A percentile compares a stretch with the other conserved stretches of the same genome.
Conservation (phyloP, 352 stramenopile species). For the Blastocystis sp. region DNA sequence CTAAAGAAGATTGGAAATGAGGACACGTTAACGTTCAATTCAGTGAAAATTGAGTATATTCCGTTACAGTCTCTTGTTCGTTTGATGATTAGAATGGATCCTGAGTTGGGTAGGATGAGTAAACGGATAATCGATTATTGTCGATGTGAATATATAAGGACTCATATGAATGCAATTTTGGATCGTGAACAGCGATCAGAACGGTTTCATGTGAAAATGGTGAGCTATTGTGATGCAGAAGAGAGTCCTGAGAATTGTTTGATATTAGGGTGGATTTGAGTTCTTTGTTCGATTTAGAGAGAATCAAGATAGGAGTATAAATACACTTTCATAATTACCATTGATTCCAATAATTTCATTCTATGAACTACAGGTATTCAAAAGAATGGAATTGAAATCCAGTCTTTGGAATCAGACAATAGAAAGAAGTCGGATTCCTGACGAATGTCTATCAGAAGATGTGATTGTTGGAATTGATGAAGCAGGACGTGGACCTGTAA, state of each 20-base stretch:
- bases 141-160: background rate
- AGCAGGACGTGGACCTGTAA: slow-evolving; percentile 53
- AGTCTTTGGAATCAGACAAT: slow-evolving; percentile 19
- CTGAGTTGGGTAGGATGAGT: slow-evolving; percentile 16
- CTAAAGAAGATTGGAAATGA: background rate
- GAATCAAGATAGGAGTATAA: too few species aligned
- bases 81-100: slow-evolving; percentile 12
- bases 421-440: slow-evolving; percentile 45
- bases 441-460: slow-evolving; percentile 47
- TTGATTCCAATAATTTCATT: background rate
- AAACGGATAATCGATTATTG: slow-evolving; percentile 56
- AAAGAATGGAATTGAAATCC: slow-evolving; percentile 27
- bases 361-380: background rate
- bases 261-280: slow-evolving; percentile 18
- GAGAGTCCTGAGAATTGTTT: slow-evolving; percentile 54
- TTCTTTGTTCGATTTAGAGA: background rate
- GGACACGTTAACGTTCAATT: slow-evolving; percentile 23
- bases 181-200: background rate
- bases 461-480: slow-evolving; percentile 63
- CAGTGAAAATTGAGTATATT: slow-evolving; percentile 51
- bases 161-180: slow-evolving; percentile 6
- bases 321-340: too few species aligned
- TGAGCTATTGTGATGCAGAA: slow-evolving; percentile 47
- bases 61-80: background rate
- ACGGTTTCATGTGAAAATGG: background rate